phyloP scores from a whole-genome alignment of 441 rosid genomes.

The Raphanus hybrid region DNA sequence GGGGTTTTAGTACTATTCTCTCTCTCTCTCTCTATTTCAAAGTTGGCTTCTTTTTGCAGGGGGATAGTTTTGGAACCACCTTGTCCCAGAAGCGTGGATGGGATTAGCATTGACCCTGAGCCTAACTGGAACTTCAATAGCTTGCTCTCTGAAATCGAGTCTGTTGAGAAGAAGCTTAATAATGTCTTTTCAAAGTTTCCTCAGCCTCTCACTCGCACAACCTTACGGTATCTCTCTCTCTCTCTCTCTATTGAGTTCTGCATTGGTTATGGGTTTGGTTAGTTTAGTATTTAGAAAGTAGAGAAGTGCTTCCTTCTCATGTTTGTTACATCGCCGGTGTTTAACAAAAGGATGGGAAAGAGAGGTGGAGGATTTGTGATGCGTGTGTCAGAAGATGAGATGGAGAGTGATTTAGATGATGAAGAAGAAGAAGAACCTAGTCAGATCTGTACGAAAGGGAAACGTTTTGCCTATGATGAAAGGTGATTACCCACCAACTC shows the following conservation, averaged over 20 bases:
- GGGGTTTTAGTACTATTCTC: no score
- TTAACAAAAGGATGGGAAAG: slow-evolving; percentile 36
- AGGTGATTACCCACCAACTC: slow-evolving; percentile 12
- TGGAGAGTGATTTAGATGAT: slow-evolving; percentile 50
- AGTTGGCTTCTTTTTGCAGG: no score
- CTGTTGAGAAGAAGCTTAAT: slow-evolving; percentile 66
- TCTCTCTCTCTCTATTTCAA: no score
- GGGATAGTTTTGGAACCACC: no score
- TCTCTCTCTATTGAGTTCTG: background rate
- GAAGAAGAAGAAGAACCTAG: slow-evolving; percentile 41
- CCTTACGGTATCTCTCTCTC: slow-evolving; percentile 45
- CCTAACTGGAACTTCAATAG: slow-evolving; percentile 62
- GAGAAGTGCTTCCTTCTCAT: background rate
- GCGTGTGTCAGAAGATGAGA: slow-evolving; percentile 71
- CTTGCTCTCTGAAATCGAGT: slow-evolving; percentile 62
- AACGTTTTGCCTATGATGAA: slow-evolving; percentile 64
- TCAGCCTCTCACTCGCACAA: slow-evolving; percentile 51
- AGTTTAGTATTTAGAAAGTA: background rate
- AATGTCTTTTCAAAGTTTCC: slow-evolving; percentile 46
- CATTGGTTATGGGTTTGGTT: background rate
- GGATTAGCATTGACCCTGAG: slow-evolving; percentile 68
- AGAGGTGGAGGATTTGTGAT: slow-evolving; percentile 60
- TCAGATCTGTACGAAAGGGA: slow-evolving; percentile 41
- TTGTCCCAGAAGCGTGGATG: slow-evolving; percentile 45
- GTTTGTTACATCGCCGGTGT: background rate